phyloP scores from a whole-genome alignment of 164 flowering plant genomes.

The Chloranthus sessilifolius region DNA sequence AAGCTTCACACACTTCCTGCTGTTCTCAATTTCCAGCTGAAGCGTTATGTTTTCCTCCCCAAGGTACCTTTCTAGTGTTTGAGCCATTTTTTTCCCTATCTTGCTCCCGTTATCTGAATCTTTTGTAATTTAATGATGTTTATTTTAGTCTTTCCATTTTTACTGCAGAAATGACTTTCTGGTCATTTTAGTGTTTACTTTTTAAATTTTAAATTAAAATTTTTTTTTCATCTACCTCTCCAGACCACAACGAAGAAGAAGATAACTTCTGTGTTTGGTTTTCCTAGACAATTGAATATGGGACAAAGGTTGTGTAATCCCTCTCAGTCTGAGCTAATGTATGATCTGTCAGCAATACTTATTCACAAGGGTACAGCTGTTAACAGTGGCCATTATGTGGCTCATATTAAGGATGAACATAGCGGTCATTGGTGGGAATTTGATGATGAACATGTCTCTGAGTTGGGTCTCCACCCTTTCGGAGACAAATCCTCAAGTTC shows the following conservation, averaged over 20 bases:
- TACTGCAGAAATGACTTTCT: background rate
- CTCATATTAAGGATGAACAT: conserved; percentile 77
- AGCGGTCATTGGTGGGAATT: conserved; percentile 97
- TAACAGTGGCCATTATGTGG: conserved; percentile 92
- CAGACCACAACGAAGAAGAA: conserved; percentile 93
- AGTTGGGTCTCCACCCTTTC: conserved; percentile 78
- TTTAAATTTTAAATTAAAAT: background rate
- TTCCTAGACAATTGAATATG: conserved; percentile 80
- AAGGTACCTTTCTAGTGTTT: conserved; percentile 43
- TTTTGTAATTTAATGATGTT: no score
- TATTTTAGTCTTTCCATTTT: no score
- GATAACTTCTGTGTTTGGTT: conserved; percentile 70
- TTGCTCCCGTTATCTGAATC: background rate
- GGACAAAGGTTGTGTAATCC: conserved; percentile 48
- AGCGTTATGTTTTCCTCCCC: conserved; percentile 89
- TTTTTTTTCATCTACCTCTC: conserved; percentile 15
- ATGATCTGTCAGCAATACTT: conserved; percentile 84
- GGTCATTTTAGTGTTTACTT: background rate
- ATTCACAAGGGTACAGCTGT: conserved; percentile 94
- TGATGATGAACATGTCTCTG: conserved; percentile 88
- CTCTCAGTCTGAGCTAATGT: conserved; percentile 37
- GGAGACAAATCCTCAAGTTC: conserved; percentile 58
- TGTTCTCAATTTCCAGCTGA: conserved; percentile 92
- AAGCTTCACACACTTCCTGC: conserved; percentile 77
- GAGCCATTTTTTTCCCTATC: background rate